A percentile compares a stretch with the other conserved stretches of the same genome.
Conservation (phyloP, 2,329 filamentous ascomycete species). For the Fusarium sp. region DNA sequence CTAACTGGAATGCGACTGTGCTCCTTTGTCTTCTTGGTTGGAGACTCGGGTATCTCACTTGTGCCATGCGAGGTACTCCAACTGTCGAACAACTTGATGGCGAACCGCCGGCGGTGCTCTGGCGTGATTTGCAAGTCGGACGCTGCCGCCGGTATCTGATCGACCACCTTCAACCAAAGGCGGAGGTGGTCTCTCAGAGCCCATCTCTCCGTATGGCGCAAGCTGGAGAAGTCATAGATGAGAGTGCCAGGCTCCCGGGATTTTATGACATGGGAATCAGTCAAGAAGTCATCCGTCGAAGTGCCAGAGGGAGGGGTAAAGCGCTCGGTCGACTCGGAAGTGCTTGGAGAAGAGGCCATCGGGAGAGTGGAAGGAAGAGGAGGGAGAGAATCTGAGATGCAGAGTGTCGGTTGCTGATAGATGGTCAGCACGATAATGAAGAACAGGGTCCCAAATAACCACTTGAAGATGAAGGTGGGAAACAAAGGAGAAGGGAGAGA, state of each 20-base stretch:
- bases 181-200: not conserved
- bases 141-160: not conserved
- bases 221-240: not conserved
- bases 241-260: not conserved
- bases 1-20: not conserved
- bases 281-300: rapidly evolving
- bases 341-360: not conserved
- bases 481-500: not conserved
- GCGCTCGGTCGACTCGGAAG: not conserved
- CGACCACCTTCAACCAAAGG: not conserved
- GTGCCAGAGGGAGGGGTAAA: too few species aligned
- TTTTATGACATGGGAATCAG: not conserved
- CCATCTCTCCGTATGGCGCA: not conserved
- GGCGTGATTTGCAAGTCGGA: rapidly evolving
- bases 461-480: not conserved
- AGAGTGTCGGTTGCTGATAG: not conserved
- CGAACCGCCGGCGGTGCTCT: not conserved
- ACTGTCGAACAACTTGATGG: not conserved
- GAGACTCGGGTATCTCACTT: not conserved
- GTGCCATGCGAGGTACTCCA: not conserved
- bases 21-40: too few species aligned
- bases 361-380: not conserved
- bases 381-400: too few species aligned
- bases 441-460: not conserved
- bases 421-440: not conserved